A percentile compares a stretch with the other conserved stretches of the same genome.
These are phyloP conservation scores for Ascochyta clinopodiicola DNA, from an alignment of 2,329 filamentous ascomycete genomes.

Conservation along the genomic window DNA sequence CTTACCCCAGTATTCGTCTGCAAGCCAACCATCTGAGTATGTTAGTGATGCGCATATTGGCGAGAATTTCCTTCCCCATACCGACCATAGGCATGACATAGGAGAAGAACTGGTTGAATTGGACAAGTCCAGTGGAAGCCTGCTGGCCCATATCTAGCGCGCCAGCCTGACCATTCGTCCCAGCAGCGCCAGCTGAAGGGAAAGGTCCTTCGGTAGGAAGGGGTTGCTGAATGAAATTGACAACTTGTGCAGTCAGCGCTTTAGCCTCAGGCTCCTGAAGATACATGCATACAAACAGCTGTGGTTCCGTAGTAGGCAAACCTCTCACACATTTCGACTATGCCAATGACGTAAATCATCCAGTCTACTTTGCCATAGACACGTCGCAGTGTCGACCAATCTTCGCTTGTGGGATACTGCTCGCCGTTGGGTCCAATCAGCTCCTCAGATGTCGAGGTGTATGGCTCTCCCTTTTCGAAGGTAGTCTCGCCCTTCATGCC, in stretches of 20 bases:
- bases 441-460: constrained; percentile 13
- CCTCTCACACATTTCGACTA: constrained; percentile 41
- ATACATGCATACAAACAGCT: constrained; percentile 25
- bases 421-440: constrained; percentile 32
- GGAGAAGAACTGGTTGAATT: constrained; percentile 32
- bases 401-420: constrained; percentile 37
- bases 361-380: constrained; percentile 41
- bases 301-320: constrained; percentile 44
- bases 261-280: background rate
- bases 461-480: constrained; percentile 19
- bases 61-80: constrained; percentile 18
- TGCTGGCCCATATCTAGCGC: constrained; percentile 38
- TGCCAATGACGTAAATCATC: constrained; percentile 39
- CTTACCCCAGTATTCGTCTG: constrained; percentile 65
- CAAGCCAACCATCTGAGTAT: constrained; percentile 62
- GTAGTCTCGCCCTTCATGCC: constrained; percentile 7
- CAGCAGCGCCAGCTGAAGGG: constrained; percentile 55
- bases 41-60: constrained; percentile 34
- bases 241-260: constrained; percentile 22
- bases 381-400: constrained; percentile 37
- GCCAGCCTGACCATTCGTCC: constrained; percentile 34
- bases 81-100: constrained; percentile 35
- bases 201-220: constrained; percentile 55
- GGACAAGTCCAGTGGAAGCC: constrained; percentile 32
- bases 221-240: constrained; percentile 52